These are phyloP conservation scores for Chaetomiaceae sp. DNA, from an alignment of 2,329 filamentous ascomycete species.

Conservation along the genomic window DNA sequence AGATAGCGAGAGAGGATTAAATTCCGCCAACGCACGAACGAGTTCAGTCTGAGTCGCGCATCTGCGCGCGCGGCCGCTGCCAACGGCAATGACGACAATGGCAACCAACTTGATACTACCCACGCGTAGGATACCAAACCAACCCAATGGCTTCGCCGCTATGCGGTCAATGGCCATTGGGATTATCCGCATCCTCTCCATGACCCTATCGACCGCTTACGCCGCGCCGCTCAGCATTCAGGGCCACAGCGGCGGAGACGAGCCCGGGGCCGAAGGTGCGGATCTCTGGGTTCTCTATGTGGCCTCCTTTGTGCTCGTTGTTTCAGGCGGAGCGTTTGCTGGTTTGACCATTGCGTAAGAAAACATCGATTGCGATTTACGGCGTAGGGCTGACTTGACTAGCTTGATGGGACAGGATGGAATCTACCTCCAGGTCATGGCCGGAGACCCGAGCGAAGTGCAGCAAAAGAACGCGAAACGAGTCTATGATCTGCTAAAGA, in stretches of 20 bases:
- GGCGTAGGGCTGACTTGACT: conserved; percentile 15
- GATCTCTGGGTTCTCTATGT: conserved; percentile 76
- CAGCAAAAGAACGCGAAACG: conserved; percentile 81
- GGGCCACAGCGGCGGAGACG: conserved; percentile 41
- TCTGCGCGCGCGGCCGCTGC: not conserved
- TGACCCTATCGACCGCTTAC: conserved; percentile 45
- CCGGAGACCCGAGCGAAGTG: conserved; percentile 75
- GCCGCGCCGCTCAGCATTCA: conserved; percentile 41
- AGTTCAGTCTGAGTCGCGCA: not conserved
- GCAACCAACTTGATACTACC: conserved; percentile 3
- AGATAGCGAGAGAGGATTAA: not conserved
- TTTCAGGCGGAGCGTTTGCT: conserved; percentile 88
- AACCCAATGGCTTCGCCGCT: conserved; percentile 25
- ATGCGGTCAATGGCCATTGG: conserved; percentile 36
- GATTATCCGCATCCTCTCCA: conserved; percentile 47
- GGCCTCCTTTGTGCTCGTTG: conserved; percentile 73
- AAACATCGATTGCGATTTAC: not conserved
- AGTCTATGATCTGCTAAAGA: conserved; percentile 74
- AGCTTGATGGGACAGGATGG: conserved; percentile 74
- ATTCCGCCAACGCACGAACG: not conserved
- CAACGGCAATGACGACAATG: conserved; percentile 18
- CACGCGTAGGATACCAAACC: conserved; percentile 14
- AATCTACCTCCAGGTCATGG: conserved; percentile 93
- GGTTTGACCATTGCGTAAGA: conserved; percentile 81
- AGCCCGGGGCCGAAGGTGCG: conserved; percentile 53